A percentile compares a stretch with the other conserved stretches of the same genome.
Conservation (phyloP, 2,329 filamentous ascomycete genomes). For the Tolypocladium nubicola region DNA sequence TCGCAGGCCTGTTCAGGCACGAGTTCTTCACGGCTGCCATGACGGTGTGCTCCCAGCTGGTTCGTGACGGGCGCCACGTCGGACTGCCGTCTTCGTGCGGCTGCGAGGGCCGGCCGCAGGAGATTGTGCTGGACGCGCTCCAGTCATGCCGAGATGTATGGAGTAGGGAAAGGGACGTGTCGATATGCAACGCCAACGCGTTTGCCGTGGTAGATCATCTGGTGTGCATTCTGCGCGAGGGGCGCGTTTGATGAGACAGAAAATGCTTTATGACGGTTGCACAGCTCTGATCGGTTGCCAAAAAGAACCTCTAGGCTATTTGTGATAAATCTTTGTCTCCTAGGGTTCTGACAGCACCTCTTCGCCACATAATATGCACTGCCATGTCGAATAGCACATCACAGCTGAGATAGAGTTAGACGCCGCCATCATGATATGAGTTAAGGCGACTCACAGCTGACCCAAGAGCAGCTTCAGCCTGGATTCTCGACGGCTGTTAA, state of each 20-base stretch:
- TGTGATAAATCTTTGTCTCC: no score
- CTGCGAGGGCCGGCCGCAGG: background rate
- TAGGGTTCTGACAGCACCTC: no score
- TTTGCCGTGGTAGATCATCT: background rate
- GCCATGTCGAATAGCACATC: no score
- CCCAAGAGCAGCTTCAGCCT: no score
- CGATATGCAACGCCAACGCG: background rate
- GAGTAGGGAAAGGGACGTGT: background rate
- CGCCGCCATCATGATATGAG: no score
- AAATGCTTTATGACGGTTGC: no score
- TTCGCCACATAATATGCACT: no score
- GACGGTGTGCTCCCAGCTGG: background rate
- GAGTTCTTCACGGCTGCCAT: background rate
- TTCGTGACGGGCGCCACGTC: background rate
- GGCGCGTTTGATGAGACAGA: background rate
- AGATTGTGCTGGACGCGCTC: background rate
- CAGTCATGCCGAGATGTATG: background rate
- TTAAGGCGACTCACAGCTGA: no score
- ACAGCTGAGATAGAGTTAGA: no score
- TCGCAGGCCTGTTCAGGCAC: background rate
- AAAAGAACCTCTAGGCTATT: no score
- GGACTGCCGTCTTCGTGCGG: background rate
- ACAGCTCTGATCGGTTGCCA: no score
- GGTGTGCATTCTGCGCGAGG: background rate
- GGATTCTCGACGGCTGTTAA: no score